Evolutionary conservation across 2,329 filamentous ascomycete genomes (phyloP), one percentile per base, ranked within the genome.

Genomic region (Karstenula rhodostoma): DNA sequence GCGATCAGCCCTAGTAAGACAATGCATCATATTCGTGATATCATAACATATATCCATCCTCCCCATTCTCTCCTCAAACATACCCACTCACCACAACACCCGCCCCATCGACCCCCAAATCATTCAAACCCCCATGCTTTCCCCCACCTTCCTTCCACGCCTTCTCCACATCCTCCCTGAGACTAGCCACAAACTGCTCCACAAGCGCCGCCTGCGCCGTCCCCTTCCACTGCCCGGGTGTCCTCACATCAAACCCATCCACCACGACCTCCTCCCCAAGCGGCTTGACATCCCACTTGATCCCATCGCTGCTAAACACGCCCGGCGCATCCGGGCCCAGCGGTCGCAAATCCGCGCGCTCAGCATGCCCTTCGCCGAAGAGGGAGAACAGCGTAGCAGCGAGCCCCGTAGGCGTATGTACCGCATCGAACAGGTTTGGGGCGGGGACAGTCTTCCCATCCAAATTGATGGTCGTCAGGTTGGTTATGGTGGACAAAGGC

Each of bases 311-410:
- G 5, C 65, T 52, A 0, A 63, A 56, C 7, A 74, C 71, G 60
- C 78, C 77, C 1, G 73, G 77, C n/a, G 76, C 66, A n/a, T 70
- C 67, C 0, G 68, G 67, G 2, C 69, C 70, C 4, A 73, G 50
- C 1, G 71, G 72, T 5, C 71, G 56, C 40, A 74, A 44, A 37
- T 72, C 72, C 1, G 67, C 66, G 43, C 69, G 67, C 61, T 74
- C 70, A 1, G 65, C 70, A 33, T 58, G 56, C 12, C 68, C 66
- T 60, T 69, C 66, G 52, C 67, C 67, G 23, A 74, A 74, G 9
- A 74, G 66, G 2, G 61, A 65, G 65, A 70, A 72, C 19, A 74
- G 60, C 2, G 70, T 71, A 1, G 67, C 55, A 1, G 71, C 71
- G 22, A 73, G 60, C 4, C 66, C 54, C 2, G 50, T 40, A 1